Conservation (phyloP, 805 yeast species). For the Ogataea henricii region DNA sequence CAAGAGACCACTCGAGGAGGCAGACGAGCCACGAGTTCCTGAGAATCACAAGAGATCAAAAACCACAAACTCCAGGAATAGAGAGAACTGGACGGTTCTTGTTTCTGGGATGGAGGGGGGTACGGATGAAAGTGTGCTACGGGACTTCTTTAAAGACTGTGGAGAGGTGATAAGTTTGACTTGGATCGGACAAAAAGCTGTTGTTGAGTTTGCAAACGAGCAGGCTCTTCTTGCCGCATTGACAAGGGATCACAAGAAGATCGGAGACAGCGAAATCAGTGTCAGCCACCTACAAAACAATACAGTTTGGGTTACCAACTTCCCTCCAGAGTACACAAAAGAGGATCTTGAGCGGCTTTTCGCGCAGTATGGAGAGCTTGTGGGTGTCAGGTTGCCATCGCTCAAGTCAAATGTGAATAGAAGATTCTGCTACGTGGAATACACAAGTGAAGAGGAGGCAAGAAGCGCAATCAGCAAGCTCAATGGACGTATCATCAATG, state of each 20-base stretch:
- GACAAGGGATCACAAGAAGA: slow-evolving; percentile 54
- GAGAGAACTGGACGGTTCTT: slow-evolving; percentile 63
- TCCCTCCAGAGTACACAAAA: slow-evolving; percentile 55
- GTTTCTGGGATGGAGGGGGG: slow-evolving; percentile 49
- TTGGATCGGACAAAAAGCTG: slow-evolving; percentile 38
- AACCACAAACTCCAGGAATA: slow-evolving; percentile 41
- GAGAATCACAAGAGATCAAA: slow-evolving; percentile 8
- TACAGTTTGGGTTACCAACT: slow-evolving; percentile 75
- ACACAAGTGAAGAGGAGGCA: slow-evolving; percentile 44
- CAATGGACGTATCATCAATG: slow-evolving; percentile 39
- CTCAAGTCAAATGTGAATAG: slow-evolving; percentile 54
- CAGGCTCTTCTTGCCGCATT: slow-evolving; percentile 56
- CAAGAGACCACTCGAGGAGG: slow-evolving; percentile 9
- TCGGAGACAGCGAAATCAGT: slow-evolving; percentile 44
- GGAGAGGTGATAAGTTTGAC: slow-evolving; percentile 50
- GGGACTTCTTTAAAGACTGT: slow-evolving; percentile 56
- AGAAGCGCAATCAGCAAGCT: slow-evolving; percentile 41
- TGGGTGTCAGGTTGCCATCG: slow-evolving; percentile 65
- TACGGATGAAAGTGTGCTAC: slow-evolving; percentile 41
- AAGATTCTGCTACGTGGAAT: slow-evolving; percentile 76
- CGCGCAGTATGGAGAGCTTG: slow-evolving; percentile 38
- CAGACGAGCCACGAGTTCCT: background rate
- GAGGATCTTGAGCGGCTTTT: slow-evolving; percentile 45
- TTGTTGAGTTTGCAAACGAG: slow-evolving; percentile 57
- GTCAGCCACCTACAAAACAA: slow-evolving; percentile 49